phyloP scores from a whole-genome alignment of 768 basidiomycete genomes.

The Naganishia kalamii region DNA sequence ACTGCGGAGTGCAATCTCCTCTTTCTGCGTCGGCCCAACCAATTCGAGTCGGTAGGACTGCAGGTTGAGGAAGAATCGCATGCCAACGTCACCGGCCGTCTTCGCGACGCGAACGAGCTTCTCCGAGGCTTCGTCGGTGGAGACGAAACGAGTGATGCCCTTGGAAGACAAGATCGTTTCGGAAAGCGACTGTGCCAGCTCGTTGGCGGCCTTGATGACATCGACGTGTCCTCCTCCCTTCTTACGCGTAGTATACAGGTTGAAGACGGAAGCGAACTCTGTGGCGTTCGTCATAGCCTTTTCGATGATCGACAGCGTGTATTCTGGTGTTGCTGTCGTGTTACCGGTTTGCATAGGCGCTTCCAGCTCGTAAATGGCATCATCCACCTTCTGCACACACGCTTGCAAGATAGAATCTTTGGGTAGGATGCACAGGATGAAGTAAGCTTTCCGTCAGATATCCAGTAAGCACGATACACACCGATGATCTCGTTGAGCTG shows the following conservation, averaged over 20 bases:
- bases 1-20: slow-evolving; percentile 81
- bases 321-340: slow-evolving; percentile 94
- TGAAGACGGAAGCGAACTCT: slow-evolving; percentile 91
- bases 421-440: neutral
- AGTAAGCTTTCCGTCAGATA: neutral
- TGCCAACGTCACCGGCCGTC: slow-evolving; percentile 74
- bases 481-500: slow-evolving; percentile 96
- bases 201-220: slow-evolving; percentile 95
- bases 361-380: slow-evolving; percentile 94
- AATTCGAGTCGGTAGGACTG: slow-evolving; percentile 91
- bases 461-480: slow-evolving; percentile 42
- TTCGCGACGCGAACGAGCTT: slow-evolving; percentile 80
- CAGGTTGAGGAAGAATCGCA: slow-evolving; percentile 88
- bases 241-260: slow-evolving; percentile 73
- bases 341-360: slow-evolving; percentile 92
- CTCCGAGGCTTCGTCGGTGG: slow-evolving; percentile 86
- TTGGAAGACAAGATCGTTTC: slow-evolving; percentile 92
- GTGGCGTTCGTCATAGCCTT: slow-evolving; percentile 90
- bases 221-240: slow-evolving; percentile 90
- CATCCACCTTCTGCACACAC: slow-evolving; percentile 94
- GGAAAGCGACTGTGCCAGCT: slow-evolving; percentile 83
- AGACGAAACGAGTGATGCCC: slow-evolving; percentile 85
- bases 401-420: slow-evolving; percentile 92
- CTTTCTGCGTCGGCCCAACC: slow-evolving; percentile 61
- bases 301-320: slow-evolving; percentile 96